These are phyloP conservation scores for Arabidopsis lyrata DNA, from an alignment of 441 rosid genomes.

Conservation along the genomic window DNA sequence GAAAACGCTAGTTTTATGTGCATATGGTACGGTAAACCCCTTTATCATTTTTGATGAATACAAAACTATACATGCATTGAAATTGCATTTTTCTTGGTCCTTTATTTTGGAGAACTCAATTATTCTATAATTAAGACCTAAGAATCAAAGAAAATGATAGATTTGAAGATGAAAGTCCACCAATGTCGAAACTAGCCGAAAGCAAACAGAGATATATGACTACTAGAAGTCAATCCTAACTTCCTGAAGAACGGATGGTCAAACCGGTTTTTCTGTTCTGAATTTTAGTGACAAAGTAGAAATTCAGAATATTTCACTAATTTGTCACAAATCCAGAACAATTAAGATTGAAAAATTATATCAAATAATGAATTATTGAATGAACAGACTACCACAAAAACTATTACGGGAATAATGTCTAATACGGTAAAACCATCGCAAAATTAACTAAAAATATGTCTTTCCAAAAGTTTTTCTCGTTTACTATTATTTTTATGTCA, in stretches of 20 bases:
- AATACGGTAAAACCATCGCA: background rate
- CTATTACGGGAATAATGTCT: background rate
- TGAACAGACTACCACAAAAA: background rate
- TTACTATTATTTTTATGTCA: background rate
- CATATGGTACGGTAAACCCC: background rate
- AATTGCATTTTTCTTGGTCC: background rate
- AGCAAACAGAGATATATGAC: constrained; percentile 7
- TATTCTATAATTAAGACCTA: background rate
- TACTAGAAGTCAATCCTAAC: background rate
- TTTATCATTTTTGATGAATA: background rate
- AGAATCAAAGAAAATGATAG: background rate
- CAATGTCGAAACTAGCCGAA: constrained; percentile 24
- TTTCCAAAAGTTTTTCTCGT: background rate
- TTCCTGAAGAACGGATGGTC: constrained; percentile 8
- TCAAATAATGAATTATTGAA: background rate
- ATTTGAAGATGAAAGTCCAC: constrained; percentile 16
- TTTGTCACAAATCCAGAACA: background rate
- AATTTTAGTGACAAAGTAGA: background rate
- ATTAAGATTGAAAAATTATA: background rate
- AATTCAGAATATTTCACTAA: background rate
- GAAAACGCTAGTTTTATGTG: background rate
- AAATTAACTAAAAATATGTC: background rate
- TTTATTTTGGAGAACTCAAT: background rate
- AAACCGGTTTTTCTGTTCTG: constrained; percentile 8
- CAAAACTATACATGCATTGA: background rate